Evolutionary conservation across 208 protist species (phyloP).

Genomic region (Trypanosoma melophagium): DNA sequence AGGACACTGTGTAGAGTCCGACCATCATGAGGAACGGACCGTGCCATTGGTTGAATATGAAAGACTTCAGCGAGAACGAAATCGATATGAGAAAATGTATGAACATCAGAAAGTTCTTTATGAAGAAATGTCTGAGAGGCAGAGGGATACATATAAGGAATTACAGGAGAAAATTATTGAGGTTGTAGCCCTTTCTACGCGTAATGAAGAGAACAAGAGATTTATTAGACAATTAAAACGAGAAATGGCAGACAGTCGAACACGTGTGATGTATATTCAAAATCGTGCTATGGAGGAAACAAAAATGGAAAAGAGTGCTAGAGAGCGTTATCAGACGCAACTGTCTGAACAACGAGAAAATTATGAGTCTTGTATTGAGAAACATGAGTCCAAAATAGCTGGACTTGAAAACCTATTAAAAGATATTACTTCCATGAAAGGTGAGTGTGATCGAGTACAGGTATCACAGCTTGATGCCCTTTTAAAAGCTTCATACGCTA

Average conservation of each 20-base stretch:
- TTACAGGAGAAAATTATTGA: constrained; percentile 89
- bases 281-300: constrained; percentile 72
- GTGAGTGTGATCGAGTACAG: constrained; percentile 63
- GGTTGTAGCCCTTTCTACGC: constrained; percentile 80
- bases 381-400: constrained; percentile 61
- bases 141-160: constrained; percentile 63
- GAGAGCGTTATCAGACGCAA: constrained; percentile 56
- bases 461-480: constrained; percentile 78
- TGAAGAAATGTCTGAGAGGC: constrained; percentile 79
- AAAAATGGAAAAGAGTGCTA: constrained; percentile 45
- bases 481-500: constrained; percentile 79
- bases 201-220: constrained; percentile 87
- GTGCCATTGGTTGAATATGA: constrained; percentile 63
- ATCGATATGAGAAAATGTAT: constrained; percentile 87
- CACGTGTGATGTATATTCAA: constrained; percentile 80
- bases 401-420: constrained; percentile 73
- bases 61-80: constrained; percentile 65
- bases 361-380: constrained; percentile 52
- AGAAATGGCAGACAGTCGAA: constrained; percentile 80
- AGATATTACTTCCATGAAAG: constrained; percentile 67
- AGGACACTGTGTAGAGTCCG: neutral
- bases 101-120: constrained; percentile 85
- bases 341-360: constrained; percentile 62
- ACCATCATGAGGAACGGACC: neutral
- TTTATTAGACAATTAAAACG: constrained; percentile 90